A percentile compares a stretch with the other conserved stretches of the same genome.
These are phyloP conservation scores for Wolfiporia cocos DNA, from an alignment of 1,284 basidiomycete species.

Conservation along the genomic window DNA sequence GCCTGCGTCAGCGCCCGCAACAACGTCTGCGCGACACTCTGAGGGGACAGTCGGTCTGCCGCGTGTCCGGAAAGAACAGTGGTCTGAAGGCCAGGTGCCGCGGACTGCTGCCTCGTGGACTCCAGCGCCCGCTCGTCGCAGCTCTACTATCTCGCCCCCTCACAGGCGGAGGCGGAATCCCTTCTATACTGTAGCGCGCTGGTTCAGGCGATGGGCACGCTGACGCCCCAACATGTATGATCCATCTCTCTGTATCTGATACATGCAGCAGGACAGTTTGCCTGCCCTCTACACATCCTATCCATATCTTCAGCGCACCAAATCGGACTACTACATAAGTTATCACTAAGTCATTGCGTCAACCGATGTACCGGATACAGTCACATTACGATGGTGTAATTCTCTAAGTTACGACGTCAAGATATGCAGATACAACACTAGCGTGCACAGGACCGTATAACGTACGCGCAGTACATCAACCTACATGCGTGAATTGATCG, in stretches of 20 bases:
- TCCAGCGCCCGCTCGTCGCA: neutral
- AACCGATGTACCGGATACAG: constrained; percentile 2
- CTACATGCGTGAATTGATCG: constrained; percentile 13
- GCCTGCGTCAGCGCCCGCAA: too few species aligned
- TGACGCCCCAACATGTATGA: too few species aligned
- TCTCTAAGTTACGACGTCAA: constrained; percentile 22
- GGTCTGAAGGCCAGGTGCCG: neutral
- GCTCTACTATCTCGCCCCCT: neutral
- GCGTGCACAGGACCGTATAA: constrained; percentile 18
- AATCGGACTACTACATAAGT: too few species aligned
- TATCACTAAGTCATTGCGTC: too few species aligned
- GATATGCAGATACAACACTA: constrained; percentile 25
- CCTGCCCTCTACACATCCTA: too few species aligned
- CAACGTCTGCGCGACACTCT: too few species aligned
- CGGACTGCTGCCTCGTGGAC: constrained; percentile 2
- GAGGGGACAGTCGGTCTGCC: too few species aligned
- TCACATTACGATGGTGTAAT: constrained; percentile 9
- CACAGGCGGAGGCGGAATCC: neutral
- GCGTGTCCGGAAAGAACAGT: too few species aligned
- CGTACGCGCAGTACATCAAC: constrained; percentile 14
- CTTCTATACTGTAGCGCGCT: constrained; percentile 6
- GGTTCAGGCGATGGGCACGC: constrained; percentile 7
- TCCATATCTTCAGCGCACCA: too few species aligned
- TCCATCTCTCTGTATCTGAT: too few species aligned
- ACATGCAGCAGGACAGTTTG: too few species aligned